These are phyloP conservation scores for Murraya paniculata DNA, from an alignment of 345 rosid genomes.

Conservation along the genomic window DNA sequence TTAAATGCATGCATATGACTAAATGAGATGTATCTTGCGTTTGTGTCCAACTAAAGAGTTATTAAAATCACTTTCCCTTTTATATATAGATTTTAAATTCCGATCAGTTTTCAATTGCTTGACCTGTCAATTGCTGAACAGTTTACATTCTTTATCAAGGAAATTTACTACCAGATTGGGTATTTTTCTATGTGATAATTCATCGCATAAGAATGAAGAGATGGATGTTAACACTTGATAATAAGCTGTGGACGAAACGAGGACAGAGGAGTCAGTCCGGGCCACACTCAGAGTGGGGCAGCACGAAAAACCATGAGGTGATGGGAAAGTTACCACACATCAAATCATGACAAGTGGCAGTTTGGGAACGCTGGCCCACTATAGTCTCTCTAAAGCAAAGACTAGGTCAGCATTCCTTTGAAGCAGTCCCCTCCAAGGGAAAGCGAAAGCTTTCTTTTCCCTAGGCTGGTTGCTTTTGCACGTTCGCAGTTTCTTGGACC, in stretches of 20 bases:
- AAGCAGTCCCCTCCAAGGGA: neutral
- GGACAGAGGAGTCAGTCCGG: neutral
- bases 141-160: no score
- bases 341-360: neutral
- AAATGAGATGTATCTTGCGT: neutral
- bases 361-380: neutral
- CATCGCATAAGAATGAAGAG: neutral
- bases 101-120: neutral
- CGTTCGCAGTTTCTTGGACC: neutral
- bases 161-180: neutral
- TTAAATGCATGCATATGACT: neutral
- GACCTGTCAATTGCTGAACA: neutral
- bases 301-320: slow-evolving; percentile 1
- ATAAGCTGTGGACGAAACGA: neutral
- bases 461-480: neutral
- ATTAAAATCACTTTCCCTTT: neutral
- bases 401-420: neutral
- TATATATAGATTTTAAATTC: neutral
- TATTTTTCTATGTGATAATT: neutral
- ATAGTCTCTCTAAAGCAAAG: slow-evolving; percentile 2
- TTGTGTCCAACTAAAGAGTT: neutral
- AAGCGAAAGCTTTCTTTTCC: neutral
- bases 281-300: neutral
- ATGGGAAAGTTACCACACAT: neutral
- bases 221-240: neutral